Evolutionary conservation across 768 basidiomycete species (phyloP), one percentile per base, ranked within the genome.

Genomic region (Boletus rufocinnamomeus): DNA sequence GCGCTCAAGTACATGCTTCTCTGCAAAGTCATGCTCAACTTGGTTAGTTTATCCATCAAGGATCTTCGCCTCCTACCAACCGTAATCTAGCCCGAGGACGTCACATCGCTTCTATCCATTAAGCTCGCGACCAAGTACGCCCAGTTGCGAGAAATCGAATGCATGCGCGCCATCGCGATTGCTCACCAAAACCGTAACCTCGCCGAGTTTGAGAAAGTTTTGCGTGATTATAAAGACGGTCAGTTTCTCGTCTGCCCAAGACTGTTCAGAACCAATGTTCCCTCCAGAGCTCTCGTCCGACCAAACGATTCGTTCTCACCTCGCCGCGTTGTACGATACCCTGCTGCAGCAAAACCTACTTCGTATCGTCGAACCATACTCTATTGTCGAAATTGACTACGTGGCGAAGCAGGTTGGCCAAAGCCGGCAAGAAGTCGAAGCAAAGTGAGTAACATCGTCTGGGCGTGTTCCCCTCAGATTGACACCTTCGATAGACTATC

Each of bases 1-100:
- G 94, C 94, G 6, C 79, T 99, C 63, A 98, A 99, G 75, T 98
- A 99, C 74, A 97, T 98, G 96, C 80, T 98, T 17, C 74, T 98
- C 46, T 99, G 97, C 75, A 98, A 99, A 72, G 88, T 99, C 70
- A 99, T 99, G 96, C 79, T 98, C 62, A 94, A 94, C 68, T 73
- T 96, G 69, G 95, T 96, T 59, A 62, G 87, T 80, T 47, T 28
- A 23, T 52, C 41, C 30, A 6, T 28, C n/a, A 19, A 23, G 23
- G 4, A 43, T 35, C 48, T 13, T 14, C 6, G 34, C 17, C 19
- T 17, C 11, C 17, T 44, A 27, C 40, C 49, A 10, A 60, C 30
- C 34, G 7, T 50, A 23, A 44, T 46, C 56, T 45, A 98, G 95
- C 89, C 95, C 0, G 96, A 98, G 71, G 97, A 99, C 67, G 93